Base-by-base conservation (phyloP, 2,329 filamentous ascomycete species). In the Colletotrichum simmondsii region DNA sequence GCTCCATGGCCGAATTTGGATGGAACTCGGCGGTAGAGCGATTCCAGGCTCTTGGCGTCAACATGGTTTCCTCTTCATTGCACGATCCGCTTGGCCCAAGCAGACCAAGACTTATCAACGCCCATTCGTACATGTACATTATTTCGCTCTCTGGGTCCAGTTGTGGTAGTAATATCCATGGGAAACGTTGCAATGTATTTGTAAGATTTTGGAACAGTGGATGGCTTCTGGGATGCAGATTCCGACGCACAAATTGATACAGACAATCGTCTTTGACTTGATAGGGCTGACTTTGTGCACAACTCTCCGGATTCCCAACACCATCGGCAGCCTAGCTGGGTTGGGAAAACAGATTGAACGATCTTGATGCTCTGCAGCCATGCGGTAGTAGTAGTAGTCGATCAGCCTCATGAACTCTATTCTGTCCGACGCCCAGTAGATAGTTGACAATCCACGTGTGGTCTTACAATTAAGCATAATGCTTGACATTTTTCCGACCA, bases 401-500 rank as follows among this genome's bases (percentile, higher is more conserved):
- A 49, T 49, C 42, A 49, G 42, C 14, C 54, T 35, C 54, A 32
- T 11, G 16, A 35, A 58, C 16, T 58, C 28, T 12, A 19, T 32
- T 58, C 8, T 7, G 16, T 32, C 28, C 16, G 30, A 10, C 28
- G 19, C 28, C 28, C 16, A 28, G 42, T 56, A 59, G n/a, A 6
- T 35, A 6, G 42, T 26, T n/a, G 32, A 12, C 11, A 35, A 12
- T 56, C 35, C 28, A 62, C 37, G 19, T 49, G 58, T 56, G 22
- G 37, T 42, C 42, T 68, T 68, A 28, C 26, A 59, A 53, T 52
- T 65, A 70, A 70, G 68, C 68, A 70, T 70, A 60, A 65, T 30
- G 26, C 19, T 52, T n/a, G n/a, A 22, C 30, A 24, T 32, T n/a
- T 60, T 53, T 6, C 46, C 67, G 42, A 70, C 37, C 37, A 53